These are phyloP conservation scores for Candida odintsovae DNA, from an alignment of 805 yeast species.

Conservation along the genomic window DNA sequence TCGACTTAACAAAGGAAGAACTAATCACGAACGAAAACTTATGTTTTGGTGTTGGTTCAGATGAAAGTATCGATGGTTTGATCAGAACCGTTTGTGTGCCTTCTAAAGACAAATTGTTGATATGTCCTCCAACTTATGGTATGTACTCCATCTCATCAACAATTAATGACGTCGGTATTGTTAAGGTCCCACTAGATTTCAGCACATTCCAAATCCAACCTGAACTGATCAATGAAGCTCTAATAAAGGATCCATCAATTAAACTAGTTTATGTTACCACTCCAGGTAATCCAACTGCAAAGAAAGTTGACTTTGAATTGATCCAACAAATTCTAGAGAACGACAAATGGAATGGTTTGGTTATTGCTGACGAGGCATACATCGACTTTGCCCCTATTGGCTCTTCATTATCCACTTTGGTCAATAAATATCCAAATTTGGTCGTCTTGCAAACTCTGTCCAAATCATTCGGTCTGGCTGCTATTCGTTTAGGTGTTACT, in stretches of 20 bases:
- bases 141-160: constrained; percentile 92
- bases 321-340: constrained; percentile 43
- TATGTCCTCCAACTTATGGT: constrained; percentile 95
- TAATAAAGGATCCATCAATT: constrained; percentile 53
- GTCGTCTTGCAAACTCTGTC: constrained; percentile 90
- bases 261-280: constrained; percentile 83
- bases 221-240: constrained; percentile 43
- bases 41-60: constrained; percentile 95
- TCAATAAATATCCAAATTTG: constrained; percentile 73
- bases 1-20: constrained; percentile 20
- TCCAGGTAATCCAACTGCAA: constrained; percentile 96
- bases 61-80: constrained; percentile 87
- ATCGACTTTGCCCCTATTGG: constrained; percentile 74
- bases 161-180: constrained; percentile 80
- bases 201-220: constrained; percentile 60
- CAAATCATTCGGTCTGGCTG: constrained; percentile 95
- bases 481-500: constrained; percentile 83
- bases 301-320: constrained; percentile 43
- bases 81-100: constrained; percentile 84
- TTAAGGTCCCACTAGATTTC: constrained; percentile 66
- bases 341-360: constrained; percentile 62
- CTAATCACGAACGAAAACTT: constrained; percentile 57
- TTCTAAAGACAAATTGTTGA: constrained; percentile 71
- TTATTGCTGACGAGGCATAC: constrained; percentile 93
- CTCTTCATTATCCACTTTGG: constrained; percentile 70